Evolutionary conservation across 179 eudicot genomes (phyloP).

Genomic region (Camellia oleifera): DNA sequence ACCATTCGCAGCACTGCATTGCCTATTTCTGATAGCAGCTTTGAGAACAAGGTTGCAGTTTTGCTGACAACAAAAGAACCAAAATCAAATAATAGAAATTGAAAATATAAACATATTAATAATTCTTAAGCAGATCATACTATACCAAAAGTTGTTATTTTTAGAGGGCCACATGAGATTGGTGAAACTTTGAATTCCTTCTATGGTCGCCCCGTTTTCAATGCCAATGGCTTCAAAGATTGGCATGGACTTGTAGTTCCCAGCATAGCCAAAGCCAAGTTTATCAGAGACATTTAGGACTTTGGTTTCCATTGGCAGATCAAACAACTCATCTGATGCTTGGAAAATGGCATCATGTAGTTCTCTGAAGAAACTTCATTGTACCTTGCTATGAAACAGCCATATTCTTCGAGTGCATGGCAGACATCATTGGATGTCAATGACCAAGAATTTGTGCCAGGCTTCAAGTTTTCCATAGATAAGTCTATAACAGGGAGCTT

Average conservation of each 20-base stretch:
- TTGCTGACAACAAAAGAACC: not conserved
- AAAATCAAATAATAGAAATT: not conserved
- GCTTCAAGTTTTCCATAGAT: constrained; percentile 14
- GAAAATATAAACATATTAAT: not conserved
- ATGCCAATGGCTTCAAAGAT: not conserved
- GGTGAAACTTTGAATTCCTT: not conserved
- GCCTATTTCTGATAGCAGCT: not conserved
- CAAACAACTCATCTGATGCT: not conserved
- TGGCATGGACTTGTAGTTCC: not conserved
- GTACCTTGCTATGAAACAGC: constrained; percentile 31
- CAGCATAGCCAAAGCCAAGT: not conserved
- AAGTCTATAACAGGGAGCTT: constrained; percentile 34
- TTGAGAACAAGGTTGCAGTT: not conserved
- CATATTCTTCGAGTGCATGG: constrained; percentile 38
- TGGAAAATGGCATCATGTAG: not conserved
- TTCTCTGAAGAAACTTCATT: not conserved
- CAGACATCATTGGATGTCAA: constrained; percentile 18
- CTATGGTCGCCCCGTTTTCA: not conserved
- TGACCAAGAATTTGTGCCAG: constrained; percentile 25
- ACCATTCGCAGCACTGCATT: not conserved
- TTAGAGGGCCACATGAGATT: not conserved
- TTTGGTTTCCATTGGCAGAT: not conserved
- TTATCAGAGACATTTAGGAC: not conserved
- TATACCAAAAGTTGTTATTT: not conserved
- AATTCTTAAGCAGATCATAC: not conserved